Percentiles rank a stretch among this genome's conserved stretches.
Conservation (phyloP, 148 eudicot species). For the Spergularia marina region DNA sequence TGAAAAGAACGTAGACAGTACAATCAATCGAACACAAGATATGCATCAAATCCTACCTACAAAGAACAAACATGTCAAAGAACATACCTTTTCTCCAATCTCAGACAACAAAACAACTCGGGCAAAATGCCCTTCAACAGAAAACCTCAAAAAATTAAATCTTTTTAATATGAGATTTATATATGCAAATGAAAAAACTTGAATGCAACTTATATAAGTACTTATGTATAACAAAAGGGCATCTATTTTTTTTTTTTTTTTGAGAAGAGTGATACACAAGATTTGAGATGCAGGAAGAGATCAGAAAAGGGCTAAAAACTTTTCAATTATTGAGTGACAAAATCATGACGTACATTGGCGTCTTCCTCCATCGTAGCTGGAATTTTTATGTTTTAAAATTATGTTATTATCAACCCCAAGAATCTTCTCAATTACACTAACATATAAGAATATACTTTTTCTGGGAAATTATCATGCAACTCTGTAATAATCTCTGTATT, state of each 20-base stretch:
- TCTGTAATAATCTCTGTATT: background rate
- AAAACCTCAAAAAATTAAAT: slow-evolving; percentile 9
- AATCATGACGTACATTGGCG: slow-evolving; percentile 21
- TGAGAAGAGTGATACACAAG: background rate
- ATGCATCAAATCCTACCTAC: background rate
- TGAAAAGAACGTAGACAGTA: too few relatives aligned
- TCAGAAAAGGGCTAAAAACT: background rate
- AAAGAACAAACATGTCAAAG: background rate
- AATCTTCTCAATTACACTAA: slow-evolving; percentile 15
- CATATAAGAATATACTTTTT: slow-evolving; percentile 6
- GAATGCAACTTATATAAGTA: slow-evolving; percentile 16
- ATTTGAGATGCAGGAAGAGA: slow-evolving; percentile 22
- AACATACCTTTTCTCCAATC: slow-evolving; percentile 22
- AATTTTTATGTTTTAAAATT: background rate
- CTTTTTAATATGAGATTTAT: too few relatives aligned
- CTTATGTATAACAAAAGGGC: background rate
- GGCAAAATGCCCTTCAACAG: slow-evolving; percentile 10
- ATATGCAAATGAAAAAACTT: background rate
- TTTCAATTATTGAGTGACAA: slow-evolving; percentile 21
- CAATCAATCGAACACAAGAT: background rate
- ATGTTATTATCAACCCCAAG: slow-evolving; percentile 1
- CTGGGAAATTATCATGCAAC: background rate
- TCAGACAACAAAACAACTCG: background rate
- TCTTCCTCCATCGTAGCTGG: slow-evolving; percentile 28
- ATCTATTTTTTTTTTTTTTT: slow-evolving; percentile 5